Evolutionary conservation across 495 filamentous ascomycete genomes (phyloP).

Genomic region (Letharia lupina): DNA sequence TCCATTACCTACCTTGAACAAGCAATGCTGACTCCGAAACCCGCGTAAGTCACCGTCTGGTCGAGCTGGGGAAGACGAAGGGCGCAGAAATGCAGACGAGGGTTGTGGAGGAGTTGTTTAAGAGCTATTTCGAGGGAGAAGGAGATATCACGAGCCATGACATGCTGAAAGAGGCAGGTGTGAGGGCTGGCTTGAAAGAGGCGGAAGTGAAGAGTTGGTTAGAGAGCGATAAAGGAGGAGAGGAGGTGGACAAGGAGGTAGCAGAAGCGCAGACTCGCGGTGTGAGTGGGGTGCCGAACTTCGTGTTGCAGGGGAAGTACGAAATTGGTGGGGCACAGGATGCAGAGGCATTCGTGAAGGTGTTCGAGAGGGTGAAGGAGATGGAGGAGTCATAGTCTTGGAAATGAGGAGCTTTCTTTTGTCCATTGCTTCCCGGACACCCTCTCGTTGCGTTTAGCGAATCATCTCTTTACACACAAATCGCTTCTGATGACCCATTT

Average conservation of each 20-base stretch:
- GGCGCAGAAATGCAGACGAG: conserved; percentile 48
- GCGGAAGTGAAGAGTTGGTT: conserved; percentile 55
- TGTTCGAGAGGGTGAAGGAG: conserved; percentile 47
- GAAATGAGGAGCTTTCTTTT: neutral
- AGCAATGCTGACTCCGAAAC: too few relatives aligned
- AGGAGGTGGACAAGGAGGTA: conserved; percentile 64
- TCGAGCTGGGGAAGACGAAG: conserved; percentile 59
- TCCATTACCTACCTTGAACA: too few relatives aligned
- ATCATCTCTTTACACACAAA: conserved; percentile 59
- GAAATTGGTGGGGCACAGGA: conserved; percentile 60
- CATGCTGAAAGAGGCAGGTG: conserved; percentile 51
- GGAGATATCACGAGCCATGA: conserved; percentile 62
- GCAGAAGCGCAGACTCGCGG: conserved; percentile 45
- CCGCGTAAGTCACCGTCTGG: conserved; percentile 49
- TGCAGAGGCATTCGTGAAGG: conserved; percentile 43
- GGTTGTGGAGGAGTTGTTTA: conserved; percentile 62
- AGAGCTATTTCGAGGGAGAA: conserved; percentile 67
- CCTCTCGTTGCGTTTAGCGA: neutral
- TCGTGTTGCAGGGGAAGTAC: conserved; percentile 56
- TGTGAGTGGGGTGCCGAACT: conserved; percentile 68
- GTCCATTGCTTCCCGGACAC: neutral
- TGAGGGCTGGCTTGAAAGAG: conserved; percentile 49
- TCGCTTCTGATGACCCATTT: conserved; percentile 93
- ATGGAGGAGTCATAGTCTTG: conserved; percentile 20
- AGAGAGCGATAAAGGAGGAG: conserved; percentile 51